Evolutionary conservation across 1,284 basidiomycete species (phyloP).

Genomic region (Acaromyces ingoldii): DNA sequence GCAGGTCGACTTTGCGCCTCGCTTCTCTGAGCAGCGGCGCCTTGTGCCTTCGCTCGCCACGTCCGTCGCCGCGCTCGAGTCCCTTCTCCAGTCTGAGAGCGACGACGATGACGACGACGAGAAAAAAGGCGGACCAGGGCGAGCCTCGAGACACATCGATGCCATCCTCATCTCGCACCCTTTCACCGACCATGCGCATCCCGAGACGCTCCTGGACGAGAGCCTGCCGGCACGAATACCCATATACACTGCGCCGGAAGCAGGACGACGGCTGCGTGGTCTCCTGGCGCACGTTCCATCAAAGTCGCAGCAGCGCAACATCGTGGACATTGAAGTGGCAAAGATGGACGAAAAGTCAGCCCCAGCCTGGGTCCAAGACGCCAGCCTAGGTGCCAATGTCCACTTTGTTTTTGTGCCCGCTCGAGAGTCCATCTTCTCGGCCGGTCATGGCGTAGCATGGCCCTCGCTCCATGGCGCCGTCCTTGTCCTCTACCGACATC

Average conservation of each 20-base stretch:
- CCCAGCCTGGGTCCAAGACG: background rate
- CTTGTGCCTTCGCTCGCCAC: constrained; percentile 1
- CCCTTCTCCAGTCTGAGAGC: background rate
- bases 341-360: background rate
- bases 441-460: constrained; percentile 14
- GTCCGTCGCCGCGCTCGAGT: constrained; percentile 3
- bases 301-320: background rate
- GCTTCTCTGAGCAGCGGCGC: constrained; percentile 9
- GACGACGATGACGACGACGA: constrained; percentile 1
- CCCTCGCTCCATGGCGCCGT: constrained; percentile 10
- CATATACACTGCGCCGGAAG: background rate
- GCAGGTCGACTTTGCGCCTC: constrained; percentile 10
- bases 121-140: background rate
- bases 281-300: no score
- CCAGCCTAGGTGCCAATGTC: no score
- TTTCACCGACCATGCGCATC: constrained; percentile 16
- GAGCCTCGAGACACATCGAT: constrained; percentile 1
- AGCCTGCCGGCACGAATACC: background rate
- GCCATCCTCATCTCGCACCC: constrained; percentile 13
- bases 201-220: constrained; percentile 6
- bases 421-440: no score
- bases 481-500: constrained; percentile 10
- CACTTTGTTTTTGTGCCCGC: no score
- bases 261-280: background rate
- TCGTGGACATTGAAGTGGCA: background rate